These are phyloP conservation scores for Porogramme epimiltina DNA, from an alignment of 1,284 basidiomycete genomes.

Conservation along the genomic window DNA sequence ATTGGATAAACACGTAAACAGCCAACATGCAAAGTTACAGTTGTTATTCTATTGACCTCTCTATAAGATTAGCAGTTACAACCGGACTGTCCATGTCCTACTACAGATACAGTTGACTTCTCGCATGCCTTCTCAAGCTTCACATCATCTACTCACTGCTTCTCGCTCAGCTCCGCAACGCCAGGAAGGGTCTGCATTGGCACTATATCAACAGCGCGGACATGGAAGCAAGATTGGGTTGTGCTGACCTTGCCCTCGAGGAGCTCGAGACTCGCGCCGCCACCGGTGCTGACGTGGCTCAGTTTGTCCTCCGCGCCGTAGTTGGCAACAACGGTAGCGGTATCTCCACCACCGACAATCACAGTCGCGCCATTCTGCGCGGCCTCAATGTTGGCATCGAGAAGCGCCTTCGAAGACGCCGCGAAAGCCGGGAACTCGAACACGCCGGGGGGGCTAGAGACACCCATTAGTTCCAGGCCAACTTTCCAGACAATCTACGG, in stretches of 20 bases:
- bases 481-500: neutral
- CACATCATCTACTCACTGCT: constrained; percentile 34
- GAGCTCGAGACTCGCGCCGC: constrained; percentile 93
- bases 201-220: constrained; percentile 1
- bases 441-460: constrained; percentile 88
- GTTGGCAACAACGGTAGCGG: constrained; percentile 88
- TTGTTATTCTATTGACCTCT: neutral
- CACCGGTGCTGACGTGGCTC: constrained; percentile 96
- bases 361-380: constrained; percentile 87
- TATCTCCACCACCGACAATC: constrained; percentile 94
- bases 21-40: neutral
- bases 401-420: constrained; percentile 81
- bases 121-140: constrained; percentile 3
- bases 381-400: constrained; percentile 89
- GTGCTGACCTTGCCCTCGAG: constrained; percentile 90
- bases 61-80: constrained; percentile 15
- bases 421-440: constrained; percentile 97
- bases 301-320: constrained; percentile 85
- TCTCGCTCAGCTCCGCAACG: constrained; percentile 81
- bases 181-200: constrained; percentile 72
- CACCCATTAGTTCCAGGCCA: neutral
- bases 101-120: constrained; percentile 22
- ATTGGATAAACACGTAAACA: too few species aligned
- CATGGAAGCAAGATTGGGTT: too few species aligned
- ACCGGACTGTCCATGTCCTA: constrained; percentile 20